These are phyloP conservation scores for Ceratobasidium sp. DNA, from an alignment of 1,284 basidiomycete species.

Conservation along the genomic window DNA sequence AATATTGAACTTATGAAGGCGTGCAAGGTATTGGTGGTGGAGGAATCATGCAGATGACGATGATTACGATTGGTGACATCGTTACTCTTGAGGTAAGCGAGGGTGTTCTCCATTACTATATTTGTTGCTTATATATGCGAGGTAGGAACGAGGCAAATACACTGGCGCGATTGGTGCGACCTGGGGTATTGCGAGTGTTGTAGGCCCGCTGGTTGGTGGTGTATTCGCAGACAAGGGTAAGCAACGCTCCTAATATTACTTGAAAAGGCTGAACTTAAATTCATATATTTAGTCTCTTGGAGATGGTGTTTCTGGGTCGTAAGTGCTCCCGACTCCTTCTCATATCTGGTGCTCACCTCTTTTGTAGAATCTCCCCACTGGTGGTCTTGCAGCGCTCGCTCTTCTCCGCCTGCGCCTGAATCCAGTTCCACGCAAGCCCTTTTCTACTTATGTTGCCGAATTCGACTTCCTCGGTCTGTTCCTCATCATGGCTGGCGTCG, in stretches of 20 bases:
- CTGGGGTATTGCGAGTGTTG: conserved; percentile 81
- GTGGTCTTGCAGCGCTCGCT: conserved; percentile 78
- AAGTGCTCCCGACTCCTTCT: background rate
- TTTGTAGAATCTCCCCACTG: conserved; percentile 72
- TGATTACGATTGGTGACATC: conserved; percentile 86
- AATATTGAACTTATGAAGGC: background rate
- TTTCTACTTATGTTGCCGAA: conserved; percentile 70
- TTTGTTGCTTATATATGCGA: conserved; percentile 41
- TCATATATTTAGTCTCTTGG: conserved; percentile 47
- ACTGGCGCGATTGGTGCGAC: conserved; percentile 80
- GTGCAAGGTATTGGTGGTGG: conserved; percentile 88
- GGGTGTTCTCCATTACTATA: background rate
- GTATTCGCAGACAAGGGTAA: conserved; percentile 59
- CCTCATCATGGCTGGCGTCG: conserved; percentile 78
- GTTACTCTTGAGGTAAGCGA: conserved; percentile 68
- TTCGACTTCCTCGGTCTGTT: conserved; percentile 84
- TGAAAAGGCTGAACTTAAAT: background rate
- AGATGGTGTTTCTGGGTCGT: conserved; percentile 54
- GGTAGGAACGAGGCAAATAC: conserved; percentile 77
- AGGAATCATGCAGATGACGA: conserved; percentile 72
- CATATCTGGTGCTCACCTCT: background rate
- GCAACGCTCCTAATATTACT: no score
- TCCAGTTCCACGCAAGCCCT: conserved; percentile 66
- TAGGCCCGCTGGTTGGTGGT: conserved; percentile 70
- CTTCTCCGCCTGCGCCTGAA: conserved; percentile 81